These are phyloP conservation scores for Saccharomycopsis schoenii DNA, from an alignment of 805 yeast species.

Conservation along the genomic window DNA sequence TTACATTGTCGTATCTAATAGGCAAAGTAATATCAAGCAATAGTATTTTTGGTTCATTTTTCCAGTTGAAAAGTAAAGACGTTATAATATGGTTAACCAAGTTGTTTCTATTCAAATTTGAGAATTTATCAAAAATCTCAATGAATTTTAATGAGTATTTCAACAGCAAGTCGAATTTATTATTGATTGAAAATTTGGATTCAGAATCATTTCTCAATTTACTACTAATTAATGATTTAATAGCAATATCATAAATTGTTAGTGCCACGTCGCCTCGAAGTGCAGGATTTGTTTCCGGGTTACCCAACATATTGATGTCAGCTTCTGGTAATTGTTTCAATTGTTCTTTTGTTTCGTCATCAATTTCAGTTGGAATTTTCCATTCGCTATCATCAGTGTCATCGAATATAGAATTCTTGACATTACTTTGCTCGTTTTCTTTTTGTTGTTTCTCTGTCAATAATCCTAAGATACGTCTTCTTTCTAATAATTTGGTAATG, in stretches of 20 bases:
- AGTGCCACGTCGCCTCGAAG: conserved; percentile 63
- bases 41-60: conserved; percentile 31
- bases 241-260: conserved; percentile 58
- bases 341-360: conserved; percentile 31
- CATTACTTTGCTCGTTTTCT: conserved; percentile 32
- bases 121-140: conserved; percentile 56
- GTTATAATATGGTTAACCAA: conserved; percentile 55
- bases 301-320: conserved; percentile 76
- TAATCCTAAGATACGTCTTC: conserved; percentile 75
- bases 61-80: conserved; percentile 36
- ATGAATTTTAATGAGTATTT: conserved; percentile 36
- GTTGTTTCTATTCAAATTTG: conserved; percentile 57
- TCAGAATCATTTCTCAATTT: conserved; percentile 23
- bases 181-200: conserved; percentile 24
- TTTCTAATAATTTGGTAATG: conserved; percentile 69
- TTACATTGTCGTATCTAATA: conserved; percentile 40
- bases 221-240: conserved; percentile 34
- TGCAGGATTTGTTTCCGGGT: conserved; percentile 76
- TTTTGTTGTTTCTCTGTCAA: conserved; percentile 65
- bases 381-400: conserved; percentile 28
- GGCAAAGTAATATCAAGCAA: conserved; percentile 56
- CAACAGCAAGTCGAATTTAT: conserved; percentile 28
- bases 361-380: conserved; percentile 44
- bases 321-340: conserved; percentile 76
- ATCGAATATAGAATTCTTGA: conserved; percentile 23